phyloP scores from a whole-genome alignment of 441 rosid species.

The Gossypium trilobum region DNA sequence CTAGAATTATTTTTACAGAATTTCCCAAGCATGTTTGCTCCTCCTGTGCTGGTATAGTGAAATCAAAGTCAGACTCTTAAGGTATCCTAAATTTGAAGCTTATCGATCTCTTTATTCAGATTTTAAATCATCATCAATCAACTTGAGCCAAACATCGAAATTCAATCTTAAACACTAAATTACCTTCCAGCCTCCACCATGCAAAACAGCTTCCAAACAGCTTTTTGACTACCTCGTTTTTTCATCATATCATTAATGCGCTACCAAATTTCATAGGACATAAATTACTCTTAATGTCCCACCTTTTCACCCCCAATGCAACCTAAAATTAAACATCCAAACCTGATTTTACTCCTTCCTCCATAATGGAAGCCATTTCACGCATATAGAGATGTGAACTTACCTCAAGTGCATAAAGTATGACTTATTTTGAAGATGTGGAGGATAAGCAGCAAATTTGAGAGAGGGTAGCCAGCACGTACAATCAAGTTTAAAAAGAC shows the following conservation, averaged over 20 bases:
- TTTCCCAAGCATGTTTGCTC: background rate
- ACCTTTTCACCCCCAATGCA: background rate
- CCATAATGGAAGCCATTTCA: background rate
- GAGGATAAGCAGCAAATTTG: background rate
- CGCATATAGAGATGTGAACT: background rate
- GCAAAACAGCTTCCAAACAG: background rate
- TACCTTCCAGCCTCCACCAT: background rate
- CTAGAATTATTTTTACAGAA: background rate
- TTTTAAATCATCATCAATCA: background rate
- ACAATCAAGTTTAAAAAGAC: background rate
- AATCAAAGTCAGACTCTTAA: background rate
- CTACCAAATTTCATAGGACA: background rate
- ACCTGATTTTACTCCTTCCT: background rate
- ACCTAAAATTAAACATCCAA: background rate
- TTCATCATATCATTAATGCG: background rate
- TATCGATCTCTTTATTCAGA: background rate
- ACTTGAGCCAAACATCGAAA: background rate
- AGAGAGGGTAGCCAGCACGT: background rate
- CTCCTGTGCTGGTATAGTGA: background rate
- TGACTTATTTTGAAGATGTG: background rate
- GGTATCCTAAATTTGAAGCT: conserved; percentile 2
- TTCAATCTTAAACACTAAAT: background rate
- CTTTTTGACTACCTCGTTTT: background rate
- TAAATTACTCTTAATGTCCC: background rate
- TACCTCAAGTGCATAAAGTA: background rate